A percentile compares a stretch with the other conserved stretches of the same genome.
Conservation (phyloP, 176 grass and related monocot species). For the Cenchrus americanus region DNA sequence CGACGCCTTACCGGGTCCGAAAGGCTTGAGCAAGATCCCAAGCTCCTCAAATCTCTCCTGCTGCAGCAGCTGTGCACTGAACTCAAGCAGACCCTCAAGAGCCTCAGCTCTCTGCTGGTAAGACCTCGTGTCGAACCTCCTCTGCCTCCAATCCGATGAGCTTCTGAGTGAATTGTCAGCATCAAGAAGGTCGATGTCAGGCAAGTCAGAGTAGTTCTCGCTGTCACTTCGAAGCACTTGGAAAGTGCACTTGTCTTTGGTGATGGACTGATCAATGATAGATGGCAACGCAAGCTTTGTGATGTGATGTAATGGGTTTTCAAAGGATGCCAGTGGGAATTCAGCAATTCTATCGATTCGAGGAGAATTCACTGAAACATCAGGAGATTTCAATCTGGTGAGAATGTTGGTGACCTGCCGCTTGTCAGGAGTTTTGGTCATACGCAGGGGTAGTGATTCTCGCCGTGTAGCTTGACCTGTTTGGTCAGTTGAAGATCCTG, state of each 20-base stretch:
- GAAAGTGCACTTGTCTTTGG: slow-evolving; percentile 93
- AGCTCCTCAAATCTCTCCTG: slow-evolving; percentile 88
- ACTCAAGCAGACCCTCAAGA: slow-evolving; percentile 89
- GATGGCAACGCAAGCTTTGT: slow-evolving; percentile 38
- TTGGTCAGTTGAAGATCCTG: slow-evolving; percentile 35
- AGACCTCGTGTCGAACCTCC: slow-evolving; percentile 70
- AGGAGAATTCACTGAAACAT: slow-evolving; percentile 88
- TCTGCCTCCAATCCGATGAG: slow-evolving; percentile 69
- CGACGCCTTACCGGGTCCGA: slow-evolving; percentile 81
- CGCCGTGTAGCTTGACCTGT: slow-evolving; percentile 42
- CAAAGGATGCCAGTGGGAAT: slow-evolving; percentile 73
- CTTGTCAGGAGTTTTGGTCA: slow-evolving; percentile 45
- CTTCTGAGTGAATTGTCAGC: slow-evolving; percentile 47
- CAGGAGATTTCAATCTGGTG: slow-evolving; percentile 64
- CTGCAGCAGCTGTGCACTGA: slow-evolving; percentile 89
- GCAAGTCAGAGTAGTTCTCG: slow-evolving; percentile 25
- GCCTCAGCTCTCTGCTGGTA: slow-evolving; percentile 89
- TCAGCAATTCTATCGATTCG: slow-evolving; percentile 87
- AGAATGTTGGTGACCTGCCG: slow-evolving; percentile 38
- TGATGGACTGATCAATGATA: slow-evolving; percentile 63
- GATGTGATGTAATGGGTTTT: slow-evolving; percentile 47
- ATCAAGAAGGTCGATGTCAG: slow-evolving; percentile 39
- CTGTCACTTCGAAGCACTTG: slow-evolving; percentile 61
- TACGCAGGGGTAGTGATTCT: slow-evolving; percentile 55
- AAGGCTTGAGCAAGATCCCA: slow-evolving; percentile 80